Evolutionary conservation across 1,284 basidiomycete genomes (phyloP).

Genomic region (Apiotrichum veenhuisii): DNA sequence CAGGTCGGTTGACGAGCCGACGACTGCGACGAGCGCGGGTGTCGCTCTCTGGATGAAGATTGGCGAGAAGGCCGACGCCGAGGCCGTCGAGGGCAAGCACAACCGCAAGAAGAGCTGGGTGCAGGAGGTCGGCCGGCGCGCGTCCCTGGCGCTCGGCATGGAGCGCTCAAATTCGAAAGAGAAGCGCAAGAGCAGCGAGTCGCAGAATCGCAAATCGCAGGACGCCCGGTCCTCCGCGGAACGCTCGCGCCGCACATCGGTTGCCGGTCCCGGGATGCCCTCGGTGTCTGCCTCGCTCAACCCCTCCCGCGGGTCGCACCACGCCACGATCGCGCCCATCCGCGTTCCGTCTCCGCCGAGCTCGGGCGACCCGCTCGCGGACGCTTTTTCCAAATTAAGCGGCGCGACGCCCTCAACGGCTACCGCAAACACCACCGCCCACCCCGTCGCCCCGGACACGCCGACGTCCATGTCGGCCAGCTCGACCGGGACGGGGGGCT

Average conservation of each 20-base stretch:
- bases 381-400: not conserved
- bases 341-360: not conserved
- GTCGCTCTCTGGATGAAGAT: conserved; percentile 43
- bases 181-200: not conserved
- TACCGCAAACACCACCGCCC: not conserved
- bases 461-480: not conserved
- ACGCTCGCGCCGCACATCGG: not conserved
- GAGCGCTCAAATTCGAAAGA: not conserved
- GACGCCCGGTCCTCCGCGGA: not conserved
- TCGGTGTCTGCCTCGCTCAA: not conserved
- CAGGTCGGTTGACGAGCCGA: conserved; percentile 42
- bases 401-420: not conserved
- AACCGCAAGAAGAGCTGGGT: not conserved
- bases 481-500: not conserved
- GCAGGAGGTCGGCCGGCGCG: not conserved
- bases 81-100: conserved; percentile 18
- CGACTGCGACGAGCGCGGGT: conserved; percentile 28
- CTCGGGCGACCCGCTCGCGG: not conserved
- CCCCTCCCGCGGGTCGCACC: not conserved
- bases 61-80: conserved; percentile 34
- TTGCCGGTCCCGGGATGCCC: not conserved
- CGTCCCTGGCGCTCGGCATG: not conserved
- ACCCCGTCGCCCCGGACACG: not conserved
- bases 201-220: not conserved
- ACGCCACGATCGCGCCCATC: not conserved